Percentiles rank a stretch among this genome's conserved stretches.
These are phyloP conservation scores for Chlorociboria aeruginascens DNA, from an alignment of 495 filamentous ascomycete species.

Conservation along the genomic window DNA sequence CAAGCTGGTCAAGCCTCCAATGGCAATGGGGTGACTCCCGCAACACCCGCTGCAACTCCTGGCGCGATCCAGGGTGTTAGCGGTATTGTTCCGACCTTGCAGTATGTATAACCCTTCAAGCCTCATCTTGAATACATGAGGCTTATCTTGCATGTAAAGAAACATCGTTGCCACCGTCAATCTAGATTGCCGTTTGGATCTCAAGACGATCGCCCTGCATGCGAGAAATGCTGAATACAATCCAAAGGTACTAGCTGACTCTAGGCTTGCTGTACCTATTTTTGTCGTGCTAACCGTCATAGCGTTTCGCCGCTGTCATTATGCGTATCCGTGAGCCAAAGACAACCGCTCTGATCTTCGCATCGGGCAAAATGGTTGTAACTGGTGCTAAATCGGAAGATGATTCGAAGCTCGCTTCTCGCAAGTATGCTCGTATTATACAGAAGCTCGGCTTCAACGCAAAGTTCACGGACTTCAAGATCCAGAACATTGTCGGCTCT, in stretches of 20 bases:
- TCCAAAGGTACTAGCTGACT: conserved; percentile 64
- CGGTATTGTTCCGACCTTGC: conserved; percentile 93
- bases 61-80: conserved; percentile 61
- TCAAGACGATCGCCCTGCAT: conserved; percentile 98
- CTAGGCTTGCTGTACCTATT: conserved; percentile 18
- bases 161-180: conserved; percentile 99
- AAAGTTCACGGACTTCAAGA: conserved; percentile 99
- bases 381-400: conserved; percentile 98
- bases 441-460: conserved; percentile 99
- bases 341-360: conserved; percentile 96
- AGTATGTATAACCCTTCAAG: conserved; percentile 63
- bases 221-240: conserved; percentile 99
- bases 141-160: conserved; percentile 66
- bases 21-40: conserved; percentile 85
- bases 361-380: conserved; percentile 98
- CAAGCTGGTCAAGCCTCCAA: conserved; percentile 43
- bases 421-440: conserved; percentile 98
- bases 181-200: conserved; percentile 91
- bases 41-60: conserved; percentile 90
- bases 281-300: conserved; percentile 23
- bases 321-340: conserved; percentile 99
- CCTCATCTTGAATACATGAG: conserved; percentile 26
- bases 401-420: conserved; percentile 89
- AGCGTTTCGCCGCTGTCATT: conserved; percentile 99
- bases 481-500: conserved; percentile 98